phyloP scores from a whole-genome alignment of 164 flowering plant species.

The Nymphaea thermarum region DNA sequence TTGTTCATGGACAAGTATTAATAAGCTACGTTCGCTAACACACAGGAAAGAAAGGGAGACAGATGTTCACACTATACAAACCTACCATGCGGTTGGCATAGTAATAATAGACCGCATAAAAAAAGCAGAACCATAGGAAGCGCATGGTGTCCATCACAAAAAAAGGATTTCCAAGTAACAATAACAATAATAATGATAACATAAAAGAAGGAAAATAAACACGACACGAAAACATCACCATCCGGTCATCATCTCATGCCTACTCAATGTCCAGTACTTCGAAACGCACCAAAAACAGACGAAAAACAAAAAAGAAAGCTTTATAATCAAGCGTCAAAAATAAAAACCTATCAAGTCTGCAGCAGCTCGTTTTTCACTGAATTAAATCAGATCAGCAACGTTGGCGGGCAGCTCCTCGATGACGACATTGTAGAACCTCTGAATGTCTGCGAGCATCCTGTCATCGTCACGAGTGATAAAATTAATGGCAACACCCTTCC shows the following conservation, averaged over 20 bases:
- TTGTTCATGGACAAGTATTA: no score
- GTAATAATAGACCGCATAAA: neutral
- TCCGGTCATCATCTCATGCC: neutral
- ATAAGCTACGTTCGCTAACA: no score
- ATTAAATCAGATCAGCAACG: slow-evolving; percentile 56
- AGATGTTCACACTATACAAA: no score
- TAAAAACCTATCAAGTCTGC: neutral
- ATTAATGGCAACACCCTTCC: slow-evolving; percentile 65
- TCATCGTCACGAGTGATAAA: slow-evolving; percentile 47
- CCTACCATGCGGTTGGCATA: no score
- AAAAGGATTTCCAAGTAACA: neutral
- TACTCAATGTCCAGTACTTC: neutral
- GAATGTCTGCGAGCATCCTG: slow-evolving; percentile 51
- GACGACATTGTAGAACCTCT: slow-evolving; percentile 51
- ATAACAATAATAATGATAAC: neutral
- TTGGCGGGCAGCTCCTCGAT: slow-evolving; percentile 61
- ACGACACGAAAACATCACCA: neutral
- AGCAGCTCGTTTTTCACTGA: neutral
- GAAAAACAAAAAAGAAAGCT: neutral
- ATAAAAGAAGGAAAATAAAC: neutral
- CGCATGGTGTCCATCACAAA: neutral
- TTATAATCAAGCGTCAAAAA: neutral
- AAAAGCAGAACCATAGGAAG: neutral
- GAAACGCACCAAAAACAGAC: neutral
- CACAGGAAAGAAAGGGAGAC: no score